These are phyloP conservation scores for Globisporangium cylindrosporum DNA, from an alignment of 352 stramenopile genomes.

Conservation along the genomic window DNA sequence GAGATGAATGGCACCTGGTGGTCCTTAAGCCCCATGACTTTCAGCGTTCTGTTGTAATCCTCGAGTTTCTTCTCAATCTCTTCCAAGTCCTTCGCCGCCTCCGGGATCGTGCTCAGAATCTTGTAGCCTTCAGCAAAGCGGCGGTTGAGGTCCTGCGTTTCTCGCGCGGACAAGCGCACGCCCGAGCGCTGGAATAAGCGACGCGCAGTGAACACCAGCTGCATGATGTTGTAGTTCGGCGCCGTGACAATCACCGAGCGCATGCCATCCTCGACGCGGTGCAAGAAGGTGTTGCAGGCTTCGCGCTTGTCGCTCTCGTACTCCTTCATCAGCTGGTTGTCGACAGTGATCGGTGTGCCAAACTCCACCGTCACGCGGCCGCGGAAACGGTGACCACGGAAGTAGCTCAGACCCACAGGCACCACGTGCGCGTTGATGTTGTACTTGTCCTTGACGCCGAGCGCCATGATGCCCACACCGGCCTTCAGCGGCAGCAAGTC, in stretches of 20 bases:
- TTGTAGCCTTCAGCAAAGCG: slow-evolving; percentile 90
- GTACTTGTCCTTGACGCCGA: slow-evolving; percentile 95
- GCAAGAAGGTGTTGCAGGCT: slow-evolving; percentile 81
- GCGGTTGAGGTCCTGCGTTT: slow-evolving; percentile 91
- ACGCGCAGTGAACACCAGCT: slow-evolving; percentile 94
- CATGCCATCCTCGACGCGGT: slow-evolving; percentile 82
- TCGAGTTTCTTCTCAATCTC: slow-evolving; percentile 75
- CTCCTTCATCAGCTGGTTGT: slow-evolving; percentile 81
- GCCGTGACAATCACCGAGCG: slow-evolving; percentile 95
- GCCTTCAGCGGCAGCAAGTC: slow-evolving; percentile 97
- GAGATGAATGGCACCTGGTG: slow-evolving; percentile 89
- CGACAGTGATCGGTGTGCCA: slow-evolving; percentile 88
- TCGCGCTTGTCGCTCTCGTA: slow-evolving; percentile 86
- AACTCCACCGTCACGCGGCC: slow-evolving; percentile 97
- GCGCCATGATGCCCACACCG: slow-evolving; percentile 97
- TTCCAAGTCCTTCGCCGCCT: slow-evolving; percentile 57
- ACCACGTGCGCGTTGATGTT: slow-evolving; percentile 95
- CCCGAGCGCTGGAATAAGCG: slow-evolving; percentile 93
- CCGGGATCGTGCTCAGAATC: slow-evolving; percentile 65
- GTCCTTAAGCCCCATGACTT: slow-evolving; percentile 87
- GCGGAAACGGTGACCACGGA: slow-evolving; percentile 95
- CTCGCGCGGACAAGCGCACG: slow-evolving; percentile 79
- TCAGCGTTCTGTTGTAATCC: slow-evolving; percentile 82
- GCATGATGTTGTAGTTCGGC: slow-evolving; percentile 95
- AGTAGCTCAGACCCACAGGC: slow-evolving; percentile 98